These are phyloP conservation scores for Ilyonectria destructans DNA, from an alignment of 2,329 filamentous ascomycete genomes.

Conservation along the genomic window DNA sequence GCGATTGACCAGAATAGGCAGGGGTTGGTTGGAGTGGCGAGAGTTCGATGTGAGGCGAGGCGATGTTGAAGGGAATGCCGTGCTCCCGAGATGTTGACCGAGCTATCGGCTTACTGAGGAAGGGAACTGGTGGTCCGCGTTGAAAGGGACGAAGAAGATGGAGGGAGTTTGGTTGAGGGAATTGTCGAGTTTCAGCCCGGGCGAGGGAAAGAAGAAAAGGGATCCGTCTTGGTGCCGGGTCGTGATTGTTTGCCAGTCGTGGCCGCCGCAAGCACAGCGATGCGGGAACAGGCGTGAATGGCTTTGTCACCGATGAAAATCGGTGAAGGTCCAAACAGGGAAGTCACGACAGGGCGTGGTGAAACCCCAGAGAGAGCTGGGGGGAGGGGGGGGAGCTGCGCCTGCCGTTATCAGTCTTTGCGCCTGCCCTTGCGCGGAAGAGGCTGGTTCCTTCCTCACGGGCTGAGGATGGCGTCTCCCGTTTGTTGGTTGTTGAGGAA, in stretches of 20 bases:
- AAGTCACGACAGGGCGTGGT: slow-evolving; percentile 42
- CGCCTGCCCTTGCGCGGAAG: not conserved
- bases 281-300: slow-evolving; percentile 28
- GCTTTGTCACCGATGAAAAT: slow-evolving; percentile 5
- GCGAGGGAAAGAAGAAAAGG: slow-evolving; percentile 2
- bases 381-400: slow-evolving; percentile 6
- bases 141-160: slow-evolving; percentile 2
- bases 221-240: not conserved
- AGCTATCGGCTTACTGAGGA: not conserved
- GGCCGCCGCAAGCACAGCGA: slow-evolving; percentile 7
- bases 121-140: not conserved
- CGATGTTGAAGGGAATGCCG: not conserved
- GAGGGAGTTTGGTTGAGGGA: not conserved
- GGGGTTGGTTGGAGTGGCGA: not conserved
- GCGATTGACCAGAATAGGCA: slow-evolving; percentile 24
- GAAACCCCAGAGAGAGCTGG: slow-evolving; percentile 36
- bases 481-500: slow-evolving; percentile 7
- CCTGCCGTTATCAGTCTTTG: slow-evolving; percentile 1
- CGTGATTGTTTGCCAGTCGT: slow-evolving; percentile 17
- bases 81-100: not conserved
- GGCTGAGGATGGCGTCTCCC: not conserved
- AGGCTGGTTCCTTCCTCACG: not conserved
- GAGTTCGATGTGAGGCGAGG: not conserved
- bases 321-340: slow-evolving; percentile 11
- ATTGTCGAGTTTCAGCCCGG: not conserved